Base-by-base conservation (phyloP, 495 filamentous ascomycete genomes). In the Aspergillus kassunensis region DNA sequence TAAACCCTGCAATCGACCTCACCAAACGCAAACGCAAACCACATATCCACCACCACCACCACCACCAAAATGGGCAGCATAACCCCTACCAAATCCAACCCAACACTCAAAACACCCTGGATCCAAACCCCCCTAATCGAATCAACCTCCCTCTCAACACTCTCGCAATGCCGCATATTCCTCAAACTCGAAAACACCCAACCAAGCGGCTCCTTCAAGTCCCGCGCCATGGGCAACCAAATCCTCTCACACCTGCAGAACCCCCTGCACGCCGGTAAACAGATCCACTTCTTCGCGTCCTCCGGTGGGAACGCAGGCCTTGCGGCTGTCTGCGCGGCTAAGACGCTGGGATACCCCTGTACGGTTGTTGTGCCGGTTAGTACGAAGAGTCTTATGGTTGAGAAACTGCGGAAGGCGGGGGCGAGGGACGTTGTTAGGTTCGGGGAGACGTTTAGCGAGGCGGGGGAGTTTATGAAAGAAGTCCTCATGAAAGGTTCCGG, bases 111-210 rank as follows among this genome's bases (percentile, higher is more conserved):
- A 46, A 71, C 64, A 36, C 87, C 86, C 48, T 90, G 83, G 85
- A 78, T 85, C 48, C 72, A 82, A 56, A 91, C 89, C 11, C 89
- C 89, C 8, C 75, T 89, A 31, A 77, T 87, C 53, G 81, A 82
- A 59, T 90, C 87, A 0, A 67, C 73, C 31, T 68, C 78, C 5
- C 78, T 93, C 23, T 91, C 87, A 27, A 9, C 30, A 75, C 78
- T 51, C 76, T 75, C n/a, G 87, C 86, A 20, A 86, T 86, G 87
- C 63, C 77, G 82, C 53, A 81, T 97, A 71, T 91, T 86, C 69
- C 84, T 98, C 59, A 98, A 98, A 65, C 83, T 97, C 49, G 92
- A 98, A 53, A 89, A 89, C 68, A 82, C 92, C 60, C 92, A 98
- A 60, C 92, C 93, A 4, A 87, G 88, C 4, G 91, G 90, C 39